Evolutionary conservation across 192 early-diverging fungal species (phyloP).

Genomic region (Entomortierella parvispora): DNA sequence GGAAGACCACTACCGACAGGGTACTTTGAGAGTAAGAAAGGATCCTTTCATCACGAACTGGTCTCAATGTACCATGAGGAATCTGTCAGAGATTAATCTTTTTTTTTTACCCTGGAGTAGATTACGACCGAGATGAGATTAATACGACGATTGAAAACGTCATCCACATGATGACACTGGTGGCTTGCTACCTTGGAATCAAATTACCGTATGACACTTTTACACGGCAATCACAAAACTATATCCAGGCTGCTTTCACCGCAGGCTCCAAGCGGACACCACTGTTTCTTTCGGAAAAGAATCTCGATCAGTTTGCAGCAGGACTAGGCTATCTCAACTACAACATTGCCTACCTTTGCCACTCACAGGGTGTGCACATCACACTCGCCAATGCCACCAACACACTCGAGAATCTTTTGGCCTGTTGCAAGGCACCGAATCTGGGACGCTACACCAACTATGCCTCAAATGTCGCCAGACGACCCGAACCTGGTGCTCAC

Average conservation of each 20-base stretch:
- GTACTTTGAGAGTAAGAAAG: constrained; percentile 49
- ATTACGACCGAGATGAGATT: constrained; percentile 55
- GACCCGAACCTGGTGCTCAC: background rate
- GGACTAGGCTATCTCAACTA: constrained; percentile 67
- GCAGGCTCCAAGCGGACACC: constrained; percentile 50
- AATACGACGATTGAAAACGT: constrained; percentile 66
- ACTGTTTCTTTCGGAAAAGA: constrained; percentile 56
- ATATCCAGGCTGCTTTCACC: constrained; percentile 22
- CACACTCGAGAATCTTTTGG: constrained; percentile 59
- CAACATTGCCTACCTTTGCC: constrained; percentile 66
- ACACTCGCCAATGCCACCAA: constrained; percentile 56
- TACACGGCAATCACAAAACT: constrained; percentile 26
- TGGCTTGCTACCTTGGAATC: constrained; percentile 63
- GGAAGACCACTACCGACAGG: constrained; percentile 50
- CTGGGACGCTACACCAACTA: constrained; percentile 61
- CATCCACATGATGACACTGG: constrained; percentile 58
- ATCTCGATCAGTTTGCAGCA: constrained; percentile 50
- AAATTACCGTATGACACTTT: constrained; percentile 59
- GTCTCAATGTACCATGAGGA: constrained; percentile 1
- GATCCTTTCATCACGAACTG: background rate
- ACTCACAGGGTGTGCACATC: constrained; percentile 65
- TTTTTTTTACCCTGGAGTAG: constrained; percentile 20
- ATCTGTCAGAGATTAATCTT: constrained; percentile 9
- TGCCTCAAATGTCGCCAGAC: constrained; percentile 21
- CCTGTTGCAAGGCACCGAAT: constrained; percentile 56